Evolutionary conservation across 2,329 filamentous ascomycete genomes (phyloP).

Genomic region (Trichoderma sp.): DNA sequence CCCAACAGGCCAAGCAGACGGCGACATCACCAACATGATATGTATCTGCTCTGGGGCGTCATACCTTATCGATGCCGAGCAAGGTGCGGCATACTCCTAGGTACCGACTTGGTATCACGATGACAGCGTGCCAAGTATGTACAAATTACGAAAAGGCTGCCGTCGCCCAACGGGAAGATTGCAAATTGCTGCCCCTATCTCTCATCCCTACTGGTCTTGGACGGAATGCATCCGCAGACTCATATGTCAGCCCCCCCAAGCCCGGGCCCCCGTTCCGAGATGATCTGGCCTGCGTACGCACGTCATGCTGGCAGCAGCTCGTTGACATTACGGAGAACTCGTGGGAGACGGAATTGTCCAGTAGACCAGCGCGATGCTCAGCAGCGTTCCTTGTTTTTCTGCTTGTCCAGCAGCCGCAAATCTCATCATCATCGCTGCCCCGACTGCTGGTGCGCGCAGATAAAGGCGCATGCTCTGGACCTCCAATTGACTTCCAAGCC

Average conservation of each 20-base stretch:
- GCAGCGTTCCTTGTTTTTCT: background rate
- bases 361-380: background rate
- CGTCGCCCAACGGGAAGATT: background rate
- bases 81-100: background rate
- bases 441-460: background rate
- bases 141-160: background rate
- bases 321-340: background rate
- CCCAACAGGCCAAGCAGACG: background rate
- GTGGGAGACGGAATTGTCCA: background rate
- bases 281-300: slow-evolving; percentile 12
- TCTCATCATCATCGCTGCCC: background rate
- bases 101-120: background rate
- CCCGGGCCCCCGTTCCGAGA: slow-evolving; percentile 10
- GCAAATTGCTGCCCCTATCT: background rate
- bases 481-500: background rate
- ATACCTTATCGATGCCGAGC: background rate
- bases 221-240: slow-evolving; percentile 13
- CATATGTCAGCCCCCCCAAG: slow-evolving; percentile 9
- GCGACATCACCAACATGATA: background rate
- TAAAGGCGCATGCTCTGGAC: background rate
- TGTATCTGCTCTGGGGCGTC: no score
- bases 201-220: background rate
- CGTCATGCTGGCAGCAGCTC: slow-evolving; percentile 8
- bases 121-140: background rate
- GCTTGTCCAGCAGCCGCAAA: background rate